Conservation (phyloP, 768 basidiomycete genomes). For the Boletus reticuloceps region DNA sequence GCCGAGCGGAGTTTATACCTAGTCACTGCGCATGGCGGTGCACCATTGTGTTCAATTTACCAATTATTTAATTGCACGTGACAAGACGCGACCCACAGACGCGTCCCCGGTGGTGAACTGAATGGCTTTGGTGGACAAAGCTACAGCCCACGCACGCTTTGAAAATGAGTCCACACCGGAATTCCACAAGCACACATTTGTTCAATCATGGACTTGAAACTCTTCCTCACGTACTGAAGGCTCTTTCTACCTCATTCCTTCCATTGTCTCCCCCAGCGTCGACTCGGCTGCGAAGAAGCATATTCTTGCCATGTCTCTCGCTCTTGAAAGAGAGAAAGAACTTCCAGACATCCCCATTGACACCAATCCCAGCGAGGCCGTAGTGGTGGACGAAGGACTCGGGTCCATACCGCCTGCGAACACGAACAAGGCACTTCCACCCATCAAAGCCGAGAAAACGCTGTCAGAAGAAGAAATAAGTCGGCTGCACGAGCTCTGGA, state of each 20-base stretch:
- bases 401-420: background rate
- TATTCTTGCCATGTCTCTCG: constrained; percentile 5
- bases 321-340: constrained; percentile 13
- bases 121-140: too few species aligned
- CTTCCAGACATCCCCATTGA: constrained; percentile 22
- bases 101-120: background rate
- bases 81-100: constrained; percentile 14
- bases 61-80: constrained; percentile 12
- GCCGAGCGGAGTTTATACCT: too few species aligned
- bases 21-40: too few species aligned
- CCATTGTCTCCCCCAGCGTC: background rate
- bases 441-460: constrained; percentile 15
- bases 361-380: background rate
- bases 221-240: background rate
- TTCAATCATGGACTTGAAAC: constrained; percentile 8
- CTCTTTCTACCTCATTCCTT: background rate
- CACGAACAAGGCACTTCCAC: constrained; percentile 11
- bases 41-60: too few species aligned
- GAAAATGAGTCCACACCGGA: constrained; percentile 4
- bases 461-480: constrained; percentile 19
- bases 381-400: background rate
- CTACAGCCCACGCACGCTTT: constrained; percentile 4
- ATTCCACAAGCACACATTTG: background rate
- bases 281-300: too few species aligned
- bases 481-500: constrained; percentile 24